Evolutionary conservation across 306 rosid genomes (phyloP).

Genomic region (Inga leiocalycina): DNA sequence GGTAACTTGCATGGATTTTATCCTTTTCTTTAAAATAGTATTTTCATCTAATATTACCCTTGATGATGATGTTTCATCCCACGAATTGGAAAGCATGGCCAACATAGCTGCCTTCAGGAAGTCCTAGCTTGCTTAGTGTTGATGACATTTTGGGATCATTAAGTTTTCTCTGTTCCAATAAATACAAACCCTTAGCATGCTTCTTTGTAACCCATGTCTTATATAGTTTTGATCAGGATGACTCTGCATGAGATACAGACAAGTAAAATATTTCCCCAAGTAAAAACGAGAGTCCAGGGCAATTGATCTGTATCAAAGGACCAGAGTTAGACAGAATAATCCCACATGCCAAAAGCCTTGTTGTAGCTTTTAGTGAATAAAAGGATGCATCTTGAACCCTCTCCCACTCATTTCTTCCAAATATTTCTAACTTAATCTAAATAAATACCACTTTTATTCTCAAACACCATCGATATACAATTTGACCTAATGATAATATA

Average conservation of each 20-base stretch:
- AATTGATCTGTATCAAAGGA: background rate
- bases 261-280: conserved; percentile 19
- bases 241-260: background rate
- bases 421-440: background rate
- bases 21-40: background rate
- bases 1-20: conserved; percentile 40
- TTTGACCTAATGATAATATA: background rate
- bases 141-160: conserved; percentile 76
- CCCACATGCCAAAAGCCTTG: background rate
- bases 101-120: conserved; percentile 36
- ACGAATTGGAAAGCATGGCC: conserved; percentile 47
- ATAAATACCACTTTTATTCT: background rate
- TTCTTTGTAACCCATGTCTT: background rate
- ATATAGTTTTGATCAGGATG: conserved; percentile 1
- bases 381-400: background rate
- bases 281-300: background rate
- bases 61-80: conserved; percentile 49
- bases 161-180: conserved; percentile 39
- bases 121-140: conserved; percentile 57
- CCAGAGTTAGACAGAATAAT: background rate
- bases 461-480: background rate
- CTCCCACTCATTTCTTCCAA: background rate
- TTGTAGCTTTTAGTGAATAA: background rate
- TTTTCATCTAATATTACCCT: conserved; percentile 23
- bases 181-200: background rate